Evolutionary conservation across 2,329 filamentous ascomycete species (phyloP).

Genomic region (Cytospora schulzeri): DNA sequence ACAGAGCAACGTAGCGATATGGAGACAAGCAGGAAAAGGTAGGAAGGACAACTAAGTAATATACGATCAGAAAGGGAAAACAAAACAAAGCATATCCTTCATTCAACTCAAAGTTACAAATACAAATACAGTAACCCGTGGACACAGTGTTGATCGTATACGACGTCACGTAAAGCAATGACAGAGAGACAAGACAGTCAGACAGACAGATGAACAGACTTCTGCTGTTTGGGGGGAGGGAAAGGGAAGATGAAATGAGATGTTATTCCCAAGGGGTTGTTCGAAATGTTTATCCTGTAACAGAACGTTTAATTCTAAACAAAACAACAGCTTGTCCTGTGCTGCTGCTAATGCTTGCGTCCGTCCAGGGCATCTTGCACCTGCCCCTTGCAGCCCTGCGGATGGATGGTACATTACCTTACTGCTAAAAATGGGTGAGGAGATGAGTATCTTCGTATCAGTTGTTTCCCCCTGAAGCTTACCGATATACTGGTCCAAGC

Average conservation of each 20-base stretch:
- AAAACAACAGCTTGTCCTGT: neutral
- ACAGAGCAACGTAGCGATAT: neutral
- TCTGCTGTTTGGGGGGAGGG: neutral
- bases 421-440: neutral
- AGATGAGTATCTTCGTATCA: constrained; percentile 1
- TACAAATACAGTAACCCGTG: neutral
- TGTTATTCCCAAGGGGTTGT: neutral
- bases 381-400: constrained; percentile 6
- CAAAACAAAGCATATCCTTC: neutral
- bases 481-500: constrained; percentile 18
- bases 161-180: neutral
- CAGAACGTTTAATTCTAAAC: neutral
- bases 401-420: constrained; percentile 3
- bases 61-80: neutral
- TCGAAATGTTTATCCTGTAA: neutral
- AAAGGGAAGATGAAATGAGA: neutral
- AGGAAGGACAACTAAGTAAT: too few relatives aligned
- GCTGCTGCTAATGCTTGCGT: neutral
- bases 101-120: neutral
- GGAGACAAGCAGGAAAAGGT: neutral
- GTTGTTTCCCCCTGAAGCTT: neutral
- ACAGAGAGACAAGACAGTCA: neutral
- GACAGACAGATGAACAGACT: neutral
- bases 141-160: neutral
- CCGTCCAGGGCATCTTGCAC: constrained; percentile 8